Percentiles rank a stretch among this genome's conserved stretches.
phyloP scores from a whole-genome alignment of 257 asterid species.

The Nyctanthes arbortristis region DNA sequence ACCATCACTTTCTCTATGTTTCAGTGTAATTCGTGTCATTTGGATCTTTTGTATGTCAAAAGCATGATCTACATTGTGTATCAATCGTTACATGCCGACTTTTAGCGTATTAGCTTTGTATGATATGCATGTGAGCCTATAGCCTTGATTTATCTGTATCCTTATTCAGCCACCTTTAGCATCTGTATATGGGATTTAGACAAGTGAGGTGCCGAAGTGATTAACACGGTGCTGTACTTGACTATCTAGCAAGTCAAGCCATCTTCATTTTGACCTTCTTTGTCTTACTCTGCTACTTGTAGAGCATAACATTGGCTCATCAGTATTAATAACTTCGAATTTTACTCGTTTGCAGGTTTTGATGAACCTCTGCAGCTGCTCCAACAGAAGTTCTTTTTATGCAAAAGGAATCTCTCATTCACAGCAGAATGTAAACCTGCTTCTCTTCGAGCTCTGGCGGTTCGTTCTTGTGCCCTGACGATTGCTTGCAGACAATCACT shows the following conservation, averaged over 20 bases:
- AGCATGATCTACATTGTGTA: background rate
- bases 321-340: background rate
- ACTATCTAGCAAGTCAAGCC: no score
- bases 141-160: no score
- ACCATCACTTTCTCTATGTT: background rate
- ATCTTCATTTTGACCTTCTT: no score
- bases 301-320: no score
- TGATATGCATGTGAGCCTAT: no score
- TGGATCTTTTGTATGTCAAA: background rate
- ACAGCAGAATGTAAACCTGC: constrained; percentile 57
- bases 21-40: background rate
- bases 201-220: no score
- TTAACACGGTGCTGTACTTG: no score
- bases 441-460: constrained; percentile 56
- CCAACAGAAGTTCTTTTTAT: constrained; percentile 53
- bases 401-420: constrained; percentile 73
- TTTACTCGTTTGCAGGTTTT: constrained; percentile 40
- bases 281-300: no score
- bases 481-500: constrained; percentile 70
- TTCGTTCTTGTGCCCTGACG: constrained; percentile 83
- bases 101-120: background rate
- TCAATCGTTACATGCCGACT: background rate
- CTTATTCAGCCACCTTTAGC: background rate
- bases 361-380: constrained; percentile 37
- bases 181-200: no score